Evolutionary conservation across 2,329 filamentous ascomycete species (phyloP).

Genomic region (Pseudocercospora fuligena): DNA sequence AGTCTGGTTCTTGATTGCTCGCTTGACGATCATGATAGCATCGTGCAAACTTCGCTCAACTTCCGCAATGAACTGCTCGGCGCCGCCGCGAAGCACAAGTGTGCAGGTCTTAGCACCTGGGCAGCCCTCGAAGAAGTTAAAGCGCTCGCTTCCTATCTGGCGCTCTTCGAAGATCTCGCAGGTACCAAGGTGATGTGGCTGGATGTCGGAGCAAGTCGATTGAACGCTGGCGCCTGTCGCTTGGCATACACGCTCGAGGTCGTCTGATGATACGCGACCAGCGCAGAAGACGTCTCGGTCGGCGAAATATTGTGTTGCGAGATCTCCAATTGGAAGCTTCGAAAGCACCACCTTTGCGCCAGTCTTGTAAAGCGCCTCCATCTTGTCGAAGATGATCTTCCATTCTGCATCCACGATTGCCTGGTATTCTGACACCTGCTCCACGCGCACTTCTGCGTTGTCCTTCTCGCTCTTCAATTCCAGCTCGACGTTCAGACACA

Average conservation of each 20-base stretch:
- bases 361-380: constrained; percentile 90
- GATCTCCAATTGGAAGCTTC: constrained; percentile 94
- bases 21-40: constrained; percentile 99
- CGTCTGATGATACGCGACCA: constrained; percentile 85
- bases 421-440: constrained; percentile 98
- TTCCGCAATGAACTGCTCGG: constrained; percentile 98
- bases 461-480: constrained; percentile 99
- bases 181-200: constrained; percentile 77
- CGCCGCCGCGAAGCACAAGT: constrained; percentile 88
- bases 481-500: constrained; percentile 96
- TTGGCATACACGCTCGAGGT: constrained; percentile 95
- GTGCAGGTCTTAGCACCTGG: constrained; percentile 96
- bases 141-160: constrained; percentile 95
- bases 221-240: constrained; percentile 91
- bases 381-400: constrained; percentile 99
- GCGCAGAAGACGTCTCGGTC: constrained; percentile 99
- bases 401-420: constrained; percentile 99
- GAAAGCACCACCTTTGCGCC: constrained; percentile 97
- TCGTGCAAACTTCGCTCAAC: constrained; percentile 97
- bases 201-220: constrained; percentile 96
- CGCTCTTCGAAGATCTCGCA: constrained; percentile 92
- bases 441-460: constrained; percentile 96
- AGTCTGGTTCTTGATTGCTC: constrained; percentile 89
- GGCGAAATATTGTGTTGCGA: constrained; percentile 93
- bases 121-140: constrained; percentile 98